Evolutionary conservation across 371 early-diverging fungal genomes (phyloP), one percentile per base, ranked within the genome.

Genomic region (Sporodiniella umbellata): DNA sequence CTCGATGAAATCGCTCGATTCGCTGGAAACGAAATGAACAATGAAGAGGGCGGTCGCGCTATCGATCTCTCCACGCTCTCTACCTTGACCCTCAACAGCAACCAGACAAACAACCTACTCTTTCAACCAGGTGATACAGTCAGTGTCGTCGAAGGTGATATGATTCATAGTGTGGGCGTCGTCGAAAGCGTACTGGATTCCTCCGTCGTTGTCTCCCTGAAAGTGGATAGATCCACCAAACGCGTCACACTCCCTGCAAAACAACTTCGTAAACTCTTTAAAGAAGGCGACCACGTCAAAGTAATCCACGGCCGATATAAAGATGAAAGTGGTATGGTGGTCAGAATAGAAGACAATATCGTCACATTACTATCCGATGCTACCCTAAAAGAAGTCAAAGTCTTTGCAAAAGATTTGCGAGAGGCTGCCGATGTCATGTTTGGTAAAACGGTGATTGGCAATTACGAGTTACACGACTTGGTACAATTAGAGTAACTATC

Each of bases 1-100:
- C 74, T 98, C 56, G 97, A 96, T 49, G 98, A 99, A 66, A 90
- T 95, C 44, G 84, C 90, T n/a, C 66, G 74, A 54, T 93, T 95
- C 60, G 82, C 86, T n/a, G 79, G 80, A 11, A 83, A 75, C 14
- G 84, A 83, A 10, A 63, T 81, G 6, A 81, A 75, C 33, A 81
- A 70, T 28, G 85, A 83, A 42, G 83, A 75, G 28, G 80, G 74
- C 24, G 84, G 82, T 24, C 68, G 76, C 23, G 64, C 72, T 1
- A 60, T 81, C 43, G 81, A 81, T 50, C 56, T 80, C 47, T 64
- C 81, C 6, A 72, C 78, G 30, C 58, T 80, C 10, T 67, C 70
- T 12, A 64, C 60, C 0, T 66, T 76, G 35, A 70, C 75, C 19
- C 60, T 81, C 22, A 73, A 66, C 56, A 66, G 64, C 35, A 67